A percentile compares a stretch with the other conserved stretches of the same genome.
phyloP scores from a whole-genome alignment of 192 early-diverging fungal species.

The Podila epigama region DNA sequence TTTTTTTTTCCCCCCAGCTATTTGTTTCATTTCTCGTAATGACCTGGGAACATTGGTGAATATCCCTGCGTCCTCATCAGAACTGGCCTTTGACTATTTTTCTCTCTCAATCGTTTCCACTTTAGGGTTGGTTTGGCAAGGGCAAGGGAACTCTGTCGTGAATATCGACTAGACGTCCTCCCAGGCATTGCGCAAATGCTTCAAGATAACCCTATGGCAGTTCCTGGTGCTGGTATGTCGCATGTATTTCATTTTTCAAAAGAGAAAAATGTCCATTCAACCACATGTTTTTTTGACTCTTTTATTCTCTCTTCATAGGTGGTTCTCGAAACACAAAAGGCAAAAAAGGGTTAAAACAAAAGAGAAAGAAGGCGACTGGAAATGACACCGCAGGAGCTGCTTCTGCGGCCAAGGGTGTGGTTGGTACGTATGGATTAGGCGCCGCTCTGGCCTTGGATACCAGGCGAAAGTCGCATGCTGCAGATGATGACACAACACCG shows the following conservation, averaged over 20 bases:
- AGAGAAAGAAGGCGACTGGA: not conserved
- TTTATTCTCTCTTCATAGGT: not conserved
- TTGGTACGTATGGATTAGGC: not conserved
- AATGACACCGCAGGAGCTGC: too few species aligned
- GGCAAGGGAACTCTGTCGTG: constrained; percentile 41
- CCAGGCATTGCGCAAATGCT: constrained; percentile 48
- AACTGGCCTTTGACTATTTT: not conserved
- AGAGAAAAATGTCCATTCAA: not conserved
- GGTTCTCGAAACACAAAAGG: constrained; percentile 15
- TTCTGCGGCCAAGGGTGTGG: too few species aligned
- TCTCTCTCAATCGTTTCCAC: not conserved
- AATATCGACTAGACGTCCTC: constrained; percentile 32
- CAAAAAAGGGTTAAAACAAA: constrained; percentile 8
- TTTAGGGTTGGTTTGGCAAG: constrained; percentile 40
- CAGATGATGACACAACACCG: constrained; percentile 41
- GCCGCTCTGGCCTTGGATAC: not conserved
- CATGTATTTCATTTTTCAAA: not conserved
- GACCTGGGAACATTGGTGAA: too few species aligned
- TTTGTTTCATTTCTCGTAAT: too few species aligned
- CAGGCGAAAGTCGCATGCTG: constrained; percentile 37
- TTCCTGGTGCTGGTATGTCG: constrained; percentile 20
- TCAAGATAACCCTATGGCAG: constrained; percentile 34
- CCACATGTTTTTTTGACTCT: not conserved
- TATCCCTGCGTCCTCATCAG: not conserved
- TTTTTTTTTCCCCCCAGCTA: too few species aligned